A percentile compares a stretch with the other conserved stretches of the same genome.
These are phyloP conservation scores for Curvularia eragrostidis DNA, from an alignment of 2,329 filamentous ascomycete genomes.

Conservation along the genomic window DNA sequence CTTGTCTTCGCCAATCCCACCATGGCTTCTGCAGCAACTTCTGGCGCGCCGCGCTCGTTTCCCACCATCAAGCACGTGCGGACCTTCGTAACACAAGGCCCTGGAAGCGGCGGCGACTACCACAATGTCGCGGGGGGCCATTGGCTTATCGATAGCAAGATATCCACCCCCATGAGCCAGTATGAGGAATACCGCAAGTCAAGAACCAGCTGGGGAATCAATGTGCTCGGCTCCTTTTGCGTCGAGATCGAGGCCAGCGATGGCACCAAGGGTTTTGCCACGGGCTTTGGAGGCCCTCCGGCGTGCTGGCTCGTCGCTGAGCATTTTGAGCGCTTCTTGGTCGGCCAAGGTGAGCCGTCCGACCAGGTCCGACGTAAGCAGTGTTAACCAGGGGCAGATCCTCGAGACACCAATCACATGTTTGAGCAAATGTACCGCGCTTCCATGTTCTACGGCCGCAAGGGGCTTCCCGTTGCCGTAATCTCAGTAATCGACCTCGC, in stretches of 20 bases:
- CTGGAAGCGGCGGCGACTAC: slow-evolving; percentile 68
- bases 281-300: slow-evolving; percentile 90
- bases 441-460: slow-evolving; percentile 96
- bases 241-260: slow-evolving; percentile 88
- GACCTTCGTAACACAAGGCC: slow-evolving; percentile 74
- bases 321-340: slow-evolving; percentile 90
- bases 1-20: slow-evolving; percentile 9
- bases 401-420: slow-evolving; percentile 86
- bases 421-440: slow-evolving; percentile 97
- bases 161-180: slow-evolving; percentile 88
- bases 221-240: slow-evolving; percentile 90
- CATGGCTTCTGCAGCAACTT: slow-evolving; percentile 38
- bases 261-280: slow-evolving; percentile 92
- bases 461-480: slow-evolving; percentile 86
- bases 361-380: background rate
- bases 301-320: slow-evolving; percentile 93
- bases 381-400: slow-evolving; percentile 61
- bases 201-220: slow-evolving; percentile 93
- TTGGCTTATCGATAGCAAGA: slow-evolving; percentile 91
- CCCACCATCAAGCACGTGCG: slow-evolving; percentile 78
- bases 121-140: slow-evolving; percentile 80
- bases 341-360: slow-evolving; percentile 68
- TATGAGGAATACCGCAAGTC: slow-evolving; percentile 90
- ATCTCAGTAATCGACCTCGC: slow-evolving; percentile 95
- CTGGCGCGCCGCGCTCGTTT: slow-evolving; percentile 60